Base-by-base conservation (phyloP, 306 rosid species). In the Prunus padus region DNA sequence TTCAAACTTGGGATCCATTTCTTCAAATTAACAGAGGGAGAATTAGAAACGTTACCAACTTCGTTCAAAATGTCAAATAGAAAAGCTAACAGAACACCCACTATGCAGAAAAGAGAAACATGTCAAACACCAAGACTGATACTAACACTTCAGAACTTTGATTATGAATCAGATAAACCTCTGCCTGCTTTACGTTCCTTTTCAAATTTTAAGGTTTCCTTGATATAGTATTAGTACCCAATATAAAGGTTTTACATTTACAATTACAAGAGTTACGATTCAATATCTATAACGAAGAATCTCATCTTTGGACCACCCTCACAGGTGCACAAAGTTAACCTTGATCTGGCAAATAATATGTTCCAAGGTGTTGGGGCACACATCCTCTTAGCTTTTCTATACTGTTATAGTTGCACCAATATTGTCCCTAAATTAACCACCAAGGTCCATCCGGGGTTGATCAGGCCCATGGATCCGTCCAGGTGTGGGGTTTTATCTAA, bases 1-100 rank as follows among this genome's bases (percentile, higher is more conserved):
- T 66, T 77, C 80, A 85, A 25, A 37, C 45, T 47, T 65, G 78
- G 88, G 13, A 84, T 50, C 82, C 81, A 67, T 45, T 83, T 78
- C 89, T 87, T 31, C 80, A 79, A 31, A 78, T 69, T 22, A 78
- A 60, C 23, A 73, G 33, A 14, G 7, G 37, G 19, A 67, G 52
- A 31, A 54, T 19, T 40, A 65, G 50, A 65, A 67, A 25, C 25
- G 16, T 5, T 4, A 26, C 15, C 50, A 10, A 57, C 31, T 67
- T 59, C 22, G 44, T 37, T 28, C 15, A 60, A 47, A 57, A 42
- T 22, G 12, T 46, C 4, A 13, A 46, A 46, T 46, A 46, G 51
- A 6, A 22, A 60, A 25, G 65, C 23, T 20, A 67, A 8, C 14
- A 45, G 10, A 23, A 67, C 22, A 6, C 54, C 23, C 55, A 42